Conservation (phyloP, 164 flowering plant genomes). For the Stephania yunnanensis region DNA sequence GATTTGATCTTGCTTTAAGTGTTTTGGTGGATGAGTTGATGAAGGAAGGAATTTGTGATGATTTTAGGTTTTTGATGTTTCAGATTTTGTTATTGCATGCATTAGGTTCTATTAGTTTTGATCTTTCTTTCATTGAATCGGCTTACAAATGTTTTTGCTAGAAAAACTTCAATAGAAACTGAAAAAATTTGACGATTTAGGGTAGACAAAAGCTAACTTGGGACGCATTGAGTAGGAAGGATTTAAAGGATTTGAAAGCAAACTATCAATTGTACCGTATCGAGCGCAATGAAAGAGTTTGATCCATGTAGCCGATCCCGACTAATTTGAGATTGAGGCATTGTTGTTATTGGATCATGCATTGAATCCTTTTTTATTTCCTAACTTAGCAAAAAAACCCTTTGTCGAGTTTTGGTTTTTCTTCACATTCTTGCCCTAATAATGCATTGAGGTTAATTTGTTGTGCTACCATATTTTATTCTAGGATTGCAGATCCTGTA, state of each 20-base stretch:
- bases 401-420: not conserved
- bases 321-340: no score
- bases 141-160: no score
- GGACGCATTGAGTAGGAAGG: no score
- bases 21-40: no score
- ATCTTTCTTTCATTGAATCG: not conserved
- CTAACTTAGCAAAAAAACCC: not conserved
- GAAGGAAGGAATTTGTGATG: not conserved
- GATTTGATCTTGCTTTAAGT: no score
- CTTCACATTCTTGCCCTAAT: not conserved
- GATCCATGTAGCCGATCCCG: not conserved
- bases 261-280: no score
- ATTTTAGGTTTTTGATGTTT: not conserved
- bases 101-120: not conserved
- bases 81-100: not conserved
- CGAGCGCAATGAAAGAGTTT: not conserved
- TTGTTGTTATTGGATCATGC: not conserved
- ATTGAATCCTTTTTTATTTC: not conserved
- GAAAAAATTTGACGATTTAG: no score
- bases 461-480: not conserved
- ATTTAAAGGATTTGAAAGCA: no score
- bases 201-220: no score
- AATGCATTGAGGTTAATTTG: not conserved
- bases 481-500: not conserved
- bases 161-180: no score